Conservation (phyloP, 768 basidiomycete species). For the Scleroderma citrinum region DNA sequence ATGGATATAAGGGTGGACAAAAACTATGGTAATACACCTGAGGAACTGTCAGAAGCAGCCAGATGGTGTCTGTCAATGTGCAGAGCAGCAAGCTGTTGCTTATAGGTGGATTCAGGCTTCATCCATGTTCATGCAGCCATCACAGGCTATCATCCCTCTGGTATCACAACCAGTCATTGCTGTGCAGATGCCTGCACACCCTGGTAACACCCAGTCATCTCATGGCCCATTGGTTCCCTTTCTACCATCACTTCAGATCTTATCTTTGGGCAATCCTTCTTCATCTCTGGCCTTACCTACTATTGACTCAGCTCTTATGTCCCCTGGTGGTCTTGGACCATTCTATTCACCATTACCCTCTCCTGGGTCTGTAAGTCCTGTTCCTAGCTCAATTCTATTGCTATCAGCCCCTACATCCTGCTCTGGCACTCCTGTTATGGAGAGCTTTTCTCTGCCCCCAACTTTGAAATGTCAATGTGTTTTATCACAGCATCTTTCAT, state of each 20-base stretch:
- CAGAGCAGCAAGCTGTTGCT: too few relatives aligned
- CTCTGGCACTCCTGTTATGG: too few relatives aligned
- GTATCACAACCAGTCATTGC: neutral
- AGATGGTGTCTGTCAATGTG: too few relatives aligned
- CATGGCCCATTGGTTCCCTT: neutral
- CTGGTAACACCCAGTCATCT: neutral
- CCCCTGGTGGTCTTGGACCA: neutral
- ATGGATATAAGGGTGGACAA: too few relatives aligned
- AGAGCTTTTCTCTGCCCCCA: too few relatives aligned
- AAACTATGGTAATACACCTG: too few relatives aligned
- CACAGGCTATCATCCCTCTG: neutral
- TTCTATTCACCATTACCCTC: neutral
- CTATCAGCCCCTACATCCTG: too few relatives aligned
- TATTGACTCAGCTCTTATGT: neutral
- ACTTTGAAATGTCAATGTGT: too few relatives aligned
- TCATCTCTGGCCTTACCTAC: neutral
- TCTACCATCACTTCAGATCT: neutral
- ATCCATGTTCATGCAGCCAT: neutral
- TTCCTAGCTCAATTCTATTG: too few relatives aligned
- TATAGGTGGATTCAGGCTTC: neutral
- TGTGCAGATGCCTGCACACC: neutral
- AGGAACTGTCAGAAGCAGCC: too few relatives aligned
- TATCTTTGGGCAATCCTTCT: neutral
- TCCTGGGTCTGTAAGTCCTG: too few relatives aligned
- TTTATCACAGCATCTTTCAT: too few relatives aligned